Percentiles rank a stretch among this genome's conserved stretches.
These are phyloP conservation scores for Achaetomium macrosporum DNA, from an alignment of 2,329 filamentous ascomycete species.

Conservation along the genomic window DNA sequence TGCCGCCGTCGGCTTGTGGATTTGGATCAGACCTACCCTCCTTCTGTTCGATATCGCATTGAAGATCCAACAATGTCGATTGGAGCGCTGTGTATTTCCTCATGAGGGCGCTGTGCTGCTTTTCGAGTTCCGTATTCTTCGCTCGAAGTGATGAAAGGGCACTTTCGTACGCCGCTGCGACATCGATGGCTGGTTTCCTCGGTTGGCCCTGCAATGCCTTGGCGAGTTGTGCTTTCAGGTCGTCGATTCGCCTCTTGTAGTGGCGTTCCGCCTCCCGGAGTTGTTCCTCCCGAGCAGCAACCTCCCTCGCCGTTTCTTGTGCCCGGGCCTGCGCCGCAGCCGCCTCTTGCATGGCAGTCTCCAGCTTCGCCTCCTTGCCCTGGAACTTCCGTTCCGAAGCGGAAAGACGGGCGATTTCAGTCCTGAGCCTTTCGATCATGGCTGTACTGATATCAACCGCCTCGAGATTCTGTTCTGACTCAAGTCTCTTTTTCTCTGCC, in stretches of 20 bases:
- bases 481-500: conserved; percentile 62
- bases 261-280: conserved; percentile 37
- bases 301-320: conserved; percentile 52
- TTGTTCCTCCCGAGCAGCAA: conserved; percentile 47
- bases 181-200: conserved; percentile 24
- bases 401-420: conserved; percentile 55
- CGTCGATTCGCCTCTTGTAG: conserved; percentile 45
- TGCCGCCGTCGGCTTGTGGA: conserved; percentile 28
- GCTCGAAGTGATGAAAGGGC: conserved; percentile 46
- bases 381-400: conserved; percentile 58
- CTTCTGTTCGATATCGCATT: conserved; percentile 30
- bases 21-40: not conserved
- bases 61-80: conserved; percentile 44
- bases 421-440: conserved; percentile 54
- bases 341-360: conserved; percentile 51
- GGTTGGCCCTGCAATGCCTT: conserved; percentile 29
- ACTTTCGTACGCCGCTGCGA: conserved; percentile 37
- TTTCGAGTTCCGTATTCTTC: conserved; percentile 49
- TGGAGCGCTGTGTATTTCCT: conserved; percentile 49
- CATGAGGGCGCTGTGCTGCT: conserved; percentile 44
- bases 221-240: conserved; percentile 41
- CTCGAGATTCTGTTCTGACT: conserved; percentile 57
- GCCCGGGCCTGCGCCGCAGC: conserved; percentile 54
- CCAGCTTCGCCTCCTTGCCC: conserved; percentile 55
- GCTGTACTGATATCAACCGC: conserved; percentile 55